Evolutionary conservation across 176 grass and related monocot genomes (phyloP), one percentile per base, ranked within the genome.

Genomic region (Lolium multiflorum): DNA sequence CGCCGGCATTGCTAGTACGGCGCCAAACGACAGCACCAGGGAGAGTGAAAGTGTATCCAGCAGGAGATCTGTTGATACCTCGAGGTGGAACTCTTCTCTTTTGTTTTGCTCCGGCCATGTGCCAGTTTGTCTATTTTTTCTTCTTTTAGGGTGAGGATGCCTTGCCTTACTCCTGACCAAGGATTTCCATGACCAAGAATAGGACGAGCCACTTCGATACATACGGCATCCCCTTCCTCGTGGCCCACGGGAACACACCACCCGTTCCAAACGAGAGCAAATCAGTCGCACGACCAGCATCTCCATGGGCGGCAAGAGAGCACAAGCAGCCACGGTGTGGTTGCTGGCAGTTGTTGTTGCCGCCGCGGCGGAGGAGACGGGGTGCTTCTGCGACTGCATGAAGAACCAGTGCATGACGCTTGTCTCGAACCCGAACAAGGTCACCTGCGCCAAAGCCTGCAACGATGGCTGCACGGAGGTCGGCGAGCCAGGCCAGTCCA

Each of bases 381-480:
- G 66, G 46, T 89, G 82, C 76, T 85, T 49, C 76, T 89, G 87
- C 67, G 87, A 85, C 76, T 81, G 82, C 87, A 81, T 76, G 82
- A 85, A 76, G 82, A 85, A 89, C 77, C 83, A 21, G 70, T 85
- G 88, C 77, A 51, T 85, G 82, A 80, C 87, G 49, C 57, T 85
- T 5, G 38, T 48, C 57, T 5, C 35, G 13, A 50, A 13, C 6
- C 77, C 83, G 0, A 46, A 44, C 83, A 86, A 86, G 61, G 3
- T 43, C 61, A 63, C 59, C 70, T 89, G 88, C 78, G 78, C 78
- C 38, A 6, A 3, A 5, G 83, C 77, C 58, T 81, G 83, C 83
- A 81, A 38, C 78, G 50, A 85, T 12, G 83, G 70, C 51, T 86
- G 71, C 60, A 2, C 10, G 50, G 78, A 86, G 78, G 58, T 86